These are phyloP conservation scores for Guyanaporus albipodus DNA, from an alignment of 768 basidiomycete species.

Conservation along the genomic window DNA sequence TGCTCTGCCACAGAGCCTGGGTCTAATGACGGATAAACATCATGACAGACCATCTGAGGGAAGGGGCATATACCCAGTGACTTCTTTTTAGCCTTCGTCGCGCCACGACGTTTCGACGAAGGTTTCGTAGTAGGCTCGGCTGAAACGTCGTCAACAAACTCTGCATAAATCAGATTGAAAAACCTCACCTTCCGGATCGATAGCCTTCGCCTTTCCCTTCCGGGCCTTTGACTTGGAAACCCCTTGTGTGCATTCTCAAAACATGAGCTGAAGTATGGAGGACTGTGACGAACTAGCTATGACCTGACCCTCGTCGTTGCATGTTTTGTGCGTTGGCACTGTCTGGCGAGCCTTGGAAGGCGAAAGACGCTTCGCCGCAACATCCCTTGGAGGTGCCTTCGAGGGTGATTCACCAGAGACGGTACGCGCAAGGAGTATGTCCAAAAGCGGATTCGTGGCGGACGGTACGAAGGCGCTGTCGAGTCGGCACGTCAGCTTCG, in stretches of 20 bases:
- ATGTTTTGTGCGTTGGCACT: neutral
- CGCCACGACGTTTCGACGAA: constrained; percentile 15
- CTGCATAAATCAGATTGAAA: neutral
- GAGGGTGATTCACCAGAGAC: constrained; percentile 46
- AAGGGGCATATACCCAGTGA: neutral
- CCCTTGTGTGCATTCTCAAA: constrained; percentile 9
- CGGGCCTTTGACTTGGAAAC: constrained; percentile 12
- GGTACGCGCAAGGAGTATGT: constrained; percentile 50
- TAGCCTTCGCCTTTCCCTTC: constrained; percentile 10
- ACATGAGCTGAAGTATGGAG: neutral
- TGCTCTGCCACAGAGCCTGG: constrained; percentile 3
- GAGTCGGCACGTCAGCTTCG: neutral
- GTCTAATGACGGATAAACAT: neutral
- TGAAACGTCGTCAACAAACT: neutral
- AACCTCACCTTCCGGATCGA: constrained; percentile 5
- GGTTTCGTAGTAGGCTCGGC: constrained; percentile 1
- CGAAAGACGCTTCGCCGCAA: constrained; percentile 1
- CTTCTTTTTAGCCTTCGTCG: constrained; percentile 13
- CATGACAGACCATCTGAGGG: neutral
- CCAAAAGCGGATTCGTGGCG: constrained; percentile 44
- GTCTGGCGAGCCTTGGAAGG: neutral
- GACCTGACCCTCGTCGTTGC: neutral
- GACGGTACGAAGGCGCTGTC: constrained; percentile 53
- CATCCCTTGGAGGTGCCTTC: constrained; percentile 19
- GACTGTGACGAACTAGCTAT: constrained; percentile 13